Conservation (phyloP, 345 rosid genomes). For the Ceriops decandra region DNA sequence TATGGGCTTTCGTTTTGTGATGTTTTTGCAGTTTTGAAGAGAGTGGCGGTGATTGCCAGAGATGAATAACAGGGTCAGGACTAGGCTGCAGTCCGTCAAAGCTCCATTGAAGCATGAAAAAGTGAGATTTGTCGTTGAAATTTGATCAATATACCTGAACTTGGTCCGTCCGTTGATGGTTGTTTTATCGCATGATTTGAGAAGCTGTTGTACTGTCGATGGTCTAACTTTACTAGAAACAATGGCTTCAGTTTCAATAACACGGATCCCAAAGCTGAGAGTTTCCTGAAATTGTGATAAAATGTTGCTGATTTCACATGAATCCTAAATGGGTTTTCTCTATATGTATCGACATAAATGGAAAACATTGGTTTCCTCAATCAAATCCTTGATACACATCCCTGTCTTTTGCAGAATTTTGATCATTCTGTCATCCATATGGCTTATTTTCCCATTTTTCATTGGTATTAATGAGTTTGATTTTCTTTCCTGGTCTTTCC, state of each 20-base stretch:
- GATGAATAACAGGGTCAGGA: constrained; percentile 38
- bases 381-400: background rate
- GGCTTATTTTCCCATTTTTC: background rate
- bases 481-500: background rate
- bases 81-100: constrained; percentile 28
- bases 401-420: background rate
- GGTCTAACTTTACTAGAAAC: constrained; percentile 6
- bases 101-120: constrained; percentile 38
- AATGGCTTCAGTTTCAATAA: constrained; percentile 29
- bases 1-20: background rate
- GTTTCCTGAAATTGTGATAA: constrained; percentile 16
- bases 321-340: constrained; percentile 21
- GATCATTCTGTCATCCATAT: background rate
- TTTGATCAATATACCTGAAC: constrained; percentile 20
- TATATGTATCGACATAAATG: background rate
- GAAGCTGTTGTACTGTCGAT: constrained; percentile 21
- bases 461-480: background rate
- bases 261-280: constrained; percentile 22
- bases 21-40: constrained; percentile 12
- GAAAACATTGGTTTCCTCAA: background rate
- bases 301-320: constrained; percentile 9
- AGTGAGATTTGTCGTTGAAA: constrained; percentile 28
- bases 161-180: background rate
- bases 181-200: constrained; percentile 11
- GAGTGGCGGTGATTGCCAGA: background rate